phyloP scores from a whole-genome alignment of 192 early-diverging fungal genomes.

The Lunasporangiospora selenospora region DNA sequence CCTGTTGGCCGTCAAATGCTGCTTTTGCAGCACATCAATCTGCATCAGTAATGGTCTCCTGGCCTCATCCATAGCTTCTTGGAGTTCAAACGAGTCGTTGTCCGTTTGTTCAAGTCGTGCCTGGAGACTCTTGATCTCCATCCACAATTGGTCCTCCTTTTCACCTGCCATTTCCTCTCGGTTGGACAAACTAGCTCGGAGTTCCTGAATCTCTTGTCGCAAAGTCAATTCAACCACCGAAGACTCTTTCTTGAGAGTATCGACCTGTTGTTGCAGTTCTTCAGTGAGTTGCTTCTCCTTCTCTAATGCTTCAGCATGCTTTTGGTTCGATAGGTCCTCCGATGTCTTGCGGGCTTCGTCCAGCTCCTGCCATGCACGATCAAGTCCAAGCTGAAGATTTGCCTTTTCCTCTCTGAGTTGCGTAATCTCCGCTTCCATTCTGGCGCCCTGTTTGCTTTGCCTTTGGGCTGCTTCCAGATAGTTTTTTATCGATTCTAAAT shows the following conservation, averaged over 20 bases:
- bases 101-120: slow-evolving; percentile 50
- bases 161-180: slow-evolving; percentile 49
- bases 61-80: slow-evolving; percentile 49
- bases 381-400: slow-evolving; percentile 21
- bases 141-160: slow-evolving; percentile 50
- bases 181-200: slow-evolving; percentile 51
- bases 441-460: slow-evolving; percentile 24
- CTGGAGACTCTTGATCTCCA: slow-evolving; percentile 47
- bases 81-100: slow-evolving; percentile 47
- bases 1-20: slow-evolving; percentile 41
- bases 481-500: slow-evolving; percentile 8
- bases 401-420: slow-evolving; percentile 26
- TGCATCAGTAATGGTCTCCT: slow-evolving; percentile 51
- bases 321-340: slow-evolving; percentile 25
- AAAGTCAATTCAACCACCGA: slow-evolving; percentile 23
- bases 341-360: slow-evolving; percentile 35
- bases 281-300: slow-evolving; percentile 55
- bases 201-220: slow-evolving; percentile 49
- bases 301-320: slow-evolving; percentile 53
- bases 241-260: slow-evolving; percentile 35
- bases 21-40: slow-evolving; percentile 55
- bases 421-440: slow-evolving; percentile 17
- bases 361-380: slow-evolving; percentile 33
- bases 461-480: slow-evolving; percentile 20
- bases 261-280: slow-evolving; percentile 43